These are phyloP conservation scores for Colletotrichum sp. DNA, from an alignment of 2,329 filamentous ascomycete genomes.

Conservation along the genomic window DNA sequence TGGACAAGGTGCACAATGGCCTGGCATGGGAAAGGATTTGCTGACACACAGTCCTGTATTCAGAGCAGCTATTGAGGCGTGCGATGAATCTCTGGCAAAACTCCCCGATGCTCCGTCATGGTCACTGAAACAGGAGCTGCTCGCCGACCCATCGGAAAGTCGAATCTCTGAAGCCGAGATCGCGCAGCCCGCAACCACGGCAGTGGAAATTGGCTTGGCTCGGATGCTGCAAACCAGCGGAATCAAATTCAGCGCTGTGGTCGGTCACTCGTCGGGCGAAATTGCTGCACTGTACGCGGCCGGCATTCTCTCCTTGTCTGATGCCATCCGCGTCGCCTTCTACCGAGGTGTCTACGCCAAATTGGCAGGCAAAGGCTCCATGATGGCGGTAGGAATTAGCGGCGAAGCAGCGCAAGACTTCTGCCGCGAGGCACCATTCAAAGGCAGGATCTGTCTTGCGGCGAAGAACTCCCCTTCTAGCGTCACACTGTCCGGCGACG, in stretches of 20 bases:
- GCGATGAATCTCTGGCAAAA: conserved; percentile 20
- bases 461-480: conserved; percentile 60
- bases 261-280: conserved; percentile 50
- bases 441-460: conserved; percentile 24
- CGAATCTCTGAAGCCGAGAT: conserved; percentile 24
- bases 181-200: conserved; percentile 37
- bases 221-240: conserved; percentile 36
- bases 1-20: conserved; percentile 30
- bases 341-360: conserved; percentile 36
- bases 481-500: conserved; percentile 47
- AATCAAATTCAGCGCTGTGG: conserved; percentile 35
- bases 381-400: conserved; percentile 59
- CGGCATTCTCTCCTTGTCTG: conserved; percentile 34
- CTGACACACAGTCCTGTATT: conserved; percentile 42
- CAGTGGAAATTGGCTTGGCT: conserved; percentile 43
- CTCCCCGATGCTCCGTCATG: conserved; percentile 8
- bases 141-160: conserved; percentile 8
- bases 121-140: conserved; percentile 25
- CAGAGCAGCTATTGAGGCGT: background rate
- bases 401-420: conserved; percentile 41
- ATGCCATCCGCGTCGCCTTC: conserved; percentile 43
- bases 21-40: conserved; percentile 26
- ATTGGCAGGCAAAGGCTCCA: conserved; percentile 43
- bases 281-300: conserved; percentile 49
- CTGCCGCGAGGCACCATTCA: conserved; percentile 17